Evolutionary conservation across 495 filamentous ascomycete genomes (phyloP).

Genomic region (Venustampulla echinocandica): DNA sequence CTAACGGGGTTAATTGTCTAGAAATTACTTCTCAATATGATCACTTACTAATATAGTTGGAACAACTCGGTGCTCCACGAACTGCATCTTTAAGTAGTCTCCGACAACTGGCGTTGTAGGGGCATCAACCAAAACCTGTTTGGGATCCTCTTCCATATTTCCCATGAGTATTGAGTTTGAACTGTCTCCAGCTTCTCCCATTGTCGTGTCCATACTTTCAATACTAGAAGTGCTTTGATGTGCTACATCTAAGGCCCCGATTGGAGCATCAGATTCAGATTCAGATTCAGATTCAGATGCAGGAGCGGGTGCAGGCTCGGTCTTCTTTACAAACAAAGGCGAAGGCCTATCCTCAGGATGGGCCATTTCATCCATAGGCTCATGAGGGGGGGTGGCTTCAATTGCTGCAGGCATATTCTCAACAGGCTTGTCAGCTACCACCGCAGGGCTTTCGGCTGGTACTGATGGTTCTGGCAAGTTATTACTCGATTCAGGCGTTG

Average conservation of each 20-base stretch:
- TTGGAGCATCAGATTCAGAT: background rate
- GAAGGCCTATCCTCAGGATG: slow-evolving; percentile 60
- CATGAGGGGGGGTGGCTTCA: background rate
- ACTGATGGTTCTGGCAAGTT: slow-evolving; percentile 9
- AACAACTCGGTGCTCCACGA: slow-evolving; percentile 88
- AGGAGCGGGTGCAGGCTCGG: background rate
- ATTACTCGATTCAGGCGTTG: slow-evolving; percentile 1
- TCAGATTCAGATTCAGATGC: slow-evolving; percentile 3
- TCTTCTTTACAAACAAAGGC: slow-evolving; percentile 47
- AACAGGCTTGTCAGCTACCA: background rate
- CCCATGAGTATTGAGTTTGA: slow-evolving; percentile 22
- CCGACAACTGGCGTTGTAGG: slow-evolving; percentile 80
- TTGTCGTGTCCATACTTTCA: slow-evolving; percentile 23
- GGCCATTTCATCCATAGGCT: slow-evolving; percentile 21
- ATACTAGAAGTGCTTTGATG: slow-evolving; percentile 11
- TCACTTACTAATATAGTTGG: slow-evolving; percentile 82
- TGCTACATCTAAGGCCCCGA: background rate
- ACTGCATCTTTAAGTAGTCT: slow-evolving; percentile 92
- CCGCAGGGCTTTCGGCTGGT: background rate
- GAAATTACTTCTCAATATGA: background rate
- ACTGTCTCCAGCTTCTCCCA: slow-evolving; percentile 22
- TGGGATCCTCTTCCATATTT: slow-evolving; percentile 16
- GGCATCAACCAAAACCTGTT: slow-evolving; percentile 13
- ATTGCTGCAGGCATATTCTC: background rate
- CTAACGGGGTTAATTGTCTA: slow-evolving; percentile 30